Conservation (phyloP, 2,329 filamentous ascomycete genomes). For the Botrytis fabae region DNA sequence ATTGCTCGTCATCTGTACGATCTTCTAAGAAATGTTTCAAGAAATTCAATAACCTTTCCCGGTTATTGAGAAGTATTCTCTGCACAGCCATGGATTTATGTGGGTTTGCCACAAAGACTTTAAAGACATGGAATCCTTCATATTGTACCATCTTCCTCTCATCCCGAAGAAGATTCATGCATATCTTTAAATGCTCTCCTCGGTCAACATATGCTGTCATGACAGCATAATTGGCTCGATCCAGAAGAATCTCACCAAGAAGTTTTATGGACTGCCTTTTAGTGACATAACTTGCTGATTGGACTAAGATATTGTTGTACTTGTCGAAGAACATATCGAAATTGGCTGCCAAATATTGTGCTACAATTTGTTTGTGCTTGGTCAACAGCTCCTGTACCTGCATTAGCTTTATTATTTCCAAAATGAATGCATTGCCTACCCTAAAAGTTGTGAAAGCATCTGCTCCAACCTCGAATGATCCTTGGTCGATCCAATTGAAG, state of each 20-base stretch:
- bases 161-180: conserved; percentile 95
- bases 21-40: conserved; percentile 91
- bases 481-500: conserved; percentile 96
- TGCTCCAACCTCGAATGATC: conserved; percentile 93
- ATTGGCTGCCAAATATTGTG: conserved; percentile 83
- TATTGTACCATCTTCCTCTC: conserved; percentile 99
- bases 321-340: conserved; percentile 90
- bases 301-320: conserved; percentile 85
- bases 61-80: conserved; percentile 93
- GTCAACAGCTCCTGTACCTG: conserved; percentile 80
- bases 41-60: conserved; percentile 86
- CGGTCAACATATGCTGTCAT: conserved; percentile 98
- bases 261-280: conserved; percentile 98
- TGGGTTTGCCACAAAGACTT: conserved; percentile 98
- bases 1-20: conserved; percentile 95
- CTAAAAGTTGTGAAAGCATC: conserved; percentile 98
- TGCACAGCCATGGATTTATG: conserved; percentile 97
- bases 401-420: conserved; percentile 25
- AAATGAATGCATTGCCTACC: conserved; percentile 51
- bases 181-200: conserved; percentile 94
- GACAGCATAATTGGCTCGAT: conserved; percentile 94
- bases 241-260: conserved; percentile 88
- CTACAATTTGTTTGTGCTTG: conserved; percentile 87
- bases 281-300: conserved; percentile 94
- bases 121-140: conserved; percentile 98